Base-by-base conservation (phyloP, 352 stramenopile species). In the Globisporangium paddicum region DNA sequence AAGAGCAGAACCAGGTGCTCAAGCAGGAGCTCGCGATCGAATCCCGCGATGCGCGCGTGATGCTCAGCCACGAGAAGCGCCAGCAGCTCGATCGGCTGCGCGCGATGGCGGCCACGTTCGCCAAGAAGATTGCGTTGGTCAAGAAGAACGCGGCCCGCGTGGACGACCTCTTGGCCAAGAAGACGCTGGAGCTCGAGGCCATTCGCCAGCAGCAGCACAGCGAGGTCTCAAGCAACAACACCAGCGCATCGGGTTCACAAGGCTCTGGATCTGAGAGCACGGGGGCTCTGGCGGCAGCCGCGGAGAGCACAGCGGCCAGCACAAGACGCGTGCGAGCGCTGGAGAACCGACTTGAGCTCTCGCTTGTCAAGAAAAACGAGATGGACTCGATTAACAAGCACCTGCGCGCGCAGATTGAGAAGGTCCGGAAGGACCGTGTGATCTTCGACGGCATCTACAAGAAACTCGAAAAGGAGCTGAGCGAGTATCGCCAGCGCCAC, bases 371-470 rank as follows among this genome's bases (percentile, higher is more conserved):
- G 55, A 82, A 85, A 58, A 93, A 92, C 56, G 83, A 91, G 53
- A 84, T 90, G 52, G 79, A 90, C 32, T 90, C 77, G 56, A 80
- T 85, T 45, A 93, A 90, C 62, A 93, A 93, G 60, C 71, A 89
- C 38, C 63, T 92, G 32, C 79, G 84, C 30, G 66, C 63, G 53
- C 77, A 87, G 48, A 82, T 92, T 42, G 80, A 94, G 34, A 85
- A 87, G 25, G 70, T 84, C 35, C 71, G 82, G 25, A 67, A 73
- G 47, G 80, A 94, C 45, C 75, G 82, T 30, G 72, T 82, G 41
- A 82, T 94, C 55, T 93, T 93, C 57, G 82, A 93, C 51, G 66
- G 79, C 13, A 91, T 94, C 52, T 91, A 94, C 72, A 92, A 90
- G 64, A 92, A 94, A 41, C 70, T 94, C 19, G 85, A 93, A 66